These are phyloP conservation scores for Sclerotinia subarctica DNA, from an alignment of 2,329 filamentous ascomycete genomes.

Conservation along the genomic window DNA sequence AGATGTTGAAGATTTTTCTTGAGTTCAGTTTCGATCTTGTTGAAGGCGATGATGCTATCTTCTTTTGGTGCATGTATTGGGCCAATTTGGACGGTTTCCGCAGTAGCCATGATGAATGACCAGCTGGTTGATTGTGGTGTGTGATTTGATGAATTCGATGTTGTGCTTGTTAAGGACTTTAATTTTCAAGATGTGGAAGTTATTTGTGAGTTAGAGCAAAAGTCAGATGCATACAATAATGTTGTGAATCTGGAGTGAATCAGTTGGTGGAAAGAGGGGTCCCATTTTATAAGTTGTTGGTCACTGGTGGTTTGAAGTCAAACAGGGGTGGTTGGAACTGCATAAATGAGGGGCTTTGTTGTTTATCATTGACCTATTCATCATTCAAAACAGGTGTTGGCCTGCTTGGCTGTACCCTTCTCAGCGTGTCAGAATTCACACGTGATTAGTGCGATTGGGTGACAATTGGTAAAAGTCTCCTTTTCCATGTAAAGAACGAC, in stretches of 20 bases:
- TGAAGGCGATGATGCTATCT: conserved; percentile 50
- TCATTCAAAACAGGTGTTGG: conserved; percentile 12
- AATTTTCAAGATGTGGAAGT: too few species aligned
- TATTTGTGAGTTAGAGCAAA: neutral
- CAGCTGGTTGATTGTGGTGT: neutral
- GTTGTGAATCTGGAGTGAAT: neutral
- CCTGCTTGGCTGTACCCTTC: neutral
- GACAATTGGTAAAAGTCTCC: neutral
- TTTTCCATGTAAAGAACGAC: neutral
- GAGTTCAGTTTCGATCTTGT: conserved; percentile 49
- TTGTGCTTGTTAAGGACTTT: neutral
- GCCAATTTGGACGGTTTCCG: conserved; percentile 52
- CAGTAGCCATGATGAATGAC: conserved; percentile 34
- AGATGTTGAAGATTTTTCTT: conserved; percentile 51
- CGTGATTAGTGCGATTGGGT: neutral
- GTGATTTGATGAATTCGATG: neutral
- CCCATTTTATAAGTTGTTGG: conserved; percentile 2
- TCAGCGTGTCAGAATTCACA: neutral
- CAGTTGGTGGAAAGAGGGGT: neutral
- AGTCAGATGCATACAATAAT: neutral
- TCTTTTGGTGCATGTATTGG: conserved; percentile 43
- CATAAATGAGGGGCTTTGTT: conserved; percentile 11
- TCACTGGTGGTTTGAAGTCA: neutral
- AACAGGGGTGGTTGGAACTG: conserved; percentile 6
- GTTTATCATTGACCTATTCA: neutral